Evolutionary conservation across 108 stramenopile species (phyloP).

Genomic region (Schizochytrium sp.): DNA sequence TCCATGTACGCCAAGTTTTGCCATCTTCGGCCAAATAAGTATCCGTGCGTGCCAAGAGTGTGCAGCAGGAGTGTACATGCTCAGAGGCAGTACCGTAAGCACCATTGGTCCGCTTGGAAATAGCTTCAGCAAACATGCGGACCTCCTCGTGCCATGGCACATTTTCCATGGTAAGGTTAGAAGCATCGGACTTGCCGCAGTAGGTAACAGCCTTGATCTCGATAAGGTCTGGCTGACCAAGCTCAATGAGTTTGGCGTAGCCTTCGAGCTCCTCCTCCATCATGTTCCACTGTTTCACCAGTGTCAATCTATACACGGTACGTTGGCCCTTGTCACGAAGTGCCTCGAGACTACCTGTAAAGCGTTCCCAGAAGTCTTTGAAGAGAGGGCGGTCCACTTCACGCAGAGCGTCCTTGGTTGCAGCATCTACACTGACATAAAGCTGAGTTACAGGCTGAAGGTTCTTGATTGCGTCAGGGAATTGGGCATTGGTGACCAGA

Average conservation of each 20-base stretch:
- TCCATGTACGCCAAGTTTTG: constrained; percentile 92
- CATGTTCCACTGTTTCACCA: constrained; percentile 93
- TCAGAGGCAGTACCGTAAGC: constrained; percentile 91
- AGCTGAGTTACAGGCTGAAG: constrained; percentile 94
- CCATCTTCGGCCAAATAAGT: constrained; percentile 77
- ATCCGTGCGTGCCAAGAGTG: constrained; percentile 82
- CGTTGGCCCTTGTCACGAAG: constrained; percentile 89
- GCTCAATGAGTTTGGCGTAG: constrained; percentile 88
- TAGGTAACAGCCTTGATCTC: constrained; percentile 98
- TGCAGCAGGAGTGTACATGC: constrained; percentile 93
- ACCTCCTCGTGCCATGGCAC: constrained; percentile 94
- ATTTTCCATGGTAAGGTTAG: constrained; percentile 94
- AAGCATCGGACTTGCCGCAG: constrained; percentile 94
- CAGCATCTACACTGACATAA: constrained; percentile 92
- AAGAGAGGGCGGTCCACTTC: constrained; percentile 92
- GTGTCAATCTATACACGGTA: constrained; percentile 93
- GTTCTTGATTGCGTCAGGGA: constrained; percentile 87
- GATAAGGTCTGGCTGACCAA: constrained; percentile 88
- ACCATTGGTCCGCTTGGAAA: constrained; percentile 80
- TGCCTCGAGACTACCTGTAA: constrained; percentile 78
- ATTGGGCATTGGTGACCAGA: constrained; percentile 96
- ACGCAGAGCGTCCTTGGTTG: constrained; percentile 88
- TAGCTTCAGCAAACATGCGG: constrained; percentile 73
- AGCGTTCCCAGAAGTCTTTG: constrained; percentile 93
- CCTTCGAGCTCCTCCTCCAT: constrained; percentile 86